phyloP scores from a whole-genome alignment of 371 early-diverging fungal genomes.

The Haplosporangium sp. region DNA sequence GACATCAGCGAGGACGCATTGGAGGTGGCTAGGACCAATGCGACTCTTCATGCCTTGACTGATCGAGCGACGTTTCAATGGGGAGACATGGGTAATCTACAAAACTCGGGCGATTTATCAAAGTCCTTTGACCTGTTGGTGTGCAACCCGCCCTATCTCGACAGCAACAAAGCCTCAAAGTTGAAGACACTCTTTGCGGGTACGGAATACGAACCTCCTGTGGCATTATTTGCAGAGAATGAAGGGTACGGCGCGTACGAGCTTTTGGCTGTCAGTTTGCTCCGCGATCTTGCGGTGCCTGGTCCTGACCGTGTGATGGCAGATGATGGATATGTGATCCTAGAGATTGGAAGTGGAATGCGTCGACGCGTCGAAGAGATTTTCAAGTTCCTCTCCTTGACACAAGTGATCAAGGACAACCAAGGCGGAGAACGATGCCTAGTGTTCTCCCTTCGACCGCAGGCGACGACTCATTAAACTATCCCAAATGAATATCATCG shows the following conservation, averaged over 20 bases:
- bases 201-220: constrained; percentile 70
- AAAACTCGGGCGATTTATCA: constrained; percentile 9
- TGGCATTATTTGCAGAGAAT: constrained; percentile 73
- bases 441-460: constrained; percentile 53
- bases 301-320: constrained; percentile 37
- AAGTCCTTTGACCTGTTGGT: constrained; percentile 72
- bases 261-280: constrained; percentile 59
- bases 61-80: constrained; percentile 51
- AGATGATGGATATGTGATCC: constrained; percentile 58
- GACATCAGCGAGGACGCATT: constrained; percentile 75
- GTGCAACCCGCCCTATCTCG: constrained; percentile 83
- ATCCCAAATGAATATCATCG: no score
- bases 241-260: constrained; percentile 76
- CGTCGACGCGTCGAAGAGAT: constrained; percentile 65
- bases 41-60: constrained; percentile 41
- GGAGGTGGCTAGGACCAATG: constrained; percentile 64
- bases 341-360: constrained; percentile 82
- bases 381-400: constrained; percentile 62
- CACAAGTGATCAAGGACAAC: constrained; percentile 58
- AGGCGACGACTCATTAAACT: neutral
- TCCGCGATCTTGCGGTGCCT: constrained; percentile 20
- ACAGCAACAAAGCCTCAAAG: constrained; percentile 50
- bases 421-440: constrained; percentile 74
- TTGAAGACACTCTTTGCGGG: constrained; percentile 51
- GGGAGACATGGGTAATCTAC: constrained; percentile 60